Evolutionary conservation across 306 rosid genomes (phyloP).

Genomic region (Lathyrus oleraceus): DNA sequence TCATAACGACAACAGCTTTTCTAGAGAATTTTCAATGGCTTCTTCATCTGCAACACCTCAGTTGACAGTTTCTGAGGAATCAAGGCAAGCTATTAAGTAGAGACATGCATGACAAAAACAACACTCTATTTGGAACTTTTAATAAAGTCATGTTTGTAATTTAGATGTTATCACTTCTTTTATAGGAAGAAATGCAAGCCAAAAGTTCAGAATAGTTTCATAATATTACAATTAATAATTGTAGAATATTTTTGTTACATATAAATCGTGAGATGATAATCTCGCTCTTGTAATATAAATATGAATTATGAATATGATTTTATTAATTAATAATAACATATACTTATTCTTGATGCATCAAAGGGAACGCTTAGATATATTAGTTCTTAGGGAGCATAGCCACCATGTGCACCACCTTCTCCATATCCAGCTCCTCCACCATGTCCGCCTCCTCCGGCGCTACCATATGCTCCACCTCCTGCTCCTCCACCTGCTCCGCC

Average conservation of each 20-base stretch:
- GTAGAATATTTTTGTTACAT: constrained; percentile 29
- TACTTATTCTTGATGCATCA: constrained; percentile 32
- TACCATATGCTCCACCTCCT: constrained; percentile 41
- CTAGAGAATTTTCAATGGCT: constrained; percentile 12
- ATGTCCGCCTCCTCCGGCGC: constrained; percentile 37
- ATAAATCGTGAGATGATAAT: constrained; percentile 26
- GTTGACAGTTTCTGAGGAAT: constrained; percentile 31
- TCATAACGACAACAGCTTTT: constrained; percentile 13
- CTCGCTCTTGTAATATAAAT: background rate
- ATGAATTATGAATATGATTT: constrained; percentile 14
- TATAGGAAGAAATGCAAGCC: background rate
- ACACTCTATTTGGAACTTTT: background rate
- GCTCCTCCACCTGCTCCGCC: constrained; percentile 35
- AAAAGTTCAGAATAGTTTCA: background rate
- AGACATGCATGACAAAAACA: background rate
- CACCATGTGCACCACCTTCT: constrained; percentile 57
- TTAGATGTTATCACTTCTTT: background rate
- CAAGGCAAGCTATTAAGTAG: constrained; percentile 11
- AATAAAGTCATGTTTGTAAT: background rate
- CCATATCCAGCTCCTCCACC: constrained; percentile 56
- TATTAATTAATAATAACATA: constrained; percentile 14
- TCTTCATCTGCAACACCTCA: constrained; percentile 21
- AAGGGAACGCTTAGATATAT: constrained; percentile 16
- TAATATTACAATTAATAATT: constrained; percentile 21
- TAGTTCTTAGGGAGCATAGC: constrained; percentile 52